Evolutionary conservation across 495 filamentous ascomycete species (phyloP).

Genomic region (Lentithecium fluviatile): DNA sequence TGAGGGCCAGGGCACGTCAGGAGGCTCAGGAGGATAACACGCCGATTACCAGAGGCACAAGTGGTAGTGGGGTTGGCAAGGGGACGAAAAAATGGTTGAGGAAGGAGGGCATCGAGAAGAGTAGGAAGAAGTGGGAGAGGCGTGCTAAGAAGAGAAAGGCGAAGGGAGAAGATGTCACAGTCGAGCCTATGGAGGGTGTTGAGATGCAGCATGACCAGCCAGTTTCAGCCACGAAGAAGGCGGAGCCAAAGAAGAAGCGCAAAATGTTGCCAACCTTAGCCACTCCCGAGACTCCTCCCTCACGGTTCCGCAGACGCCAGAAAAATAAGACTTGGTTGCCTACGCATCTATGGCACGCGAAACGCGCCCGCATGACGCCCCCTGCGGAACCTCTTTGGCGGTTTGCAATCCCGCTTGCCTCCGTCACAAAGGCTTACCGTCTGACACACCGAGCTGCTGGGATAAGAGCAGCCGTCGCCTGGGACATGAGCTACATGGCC

Average conservation of each 20-base stretch:
- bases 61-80: conserved; percentile 66
- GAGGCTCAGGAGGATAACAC: conserved; percentile 95
- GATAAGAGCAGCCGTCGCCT: conserved; percentile 66
- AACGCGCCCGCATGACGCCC: conserved; percentile 81
- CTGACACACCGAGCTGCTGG: conserved; percentile 80
- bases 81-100: conserved; percentile 60
- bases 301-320: conserved; percentile 83
- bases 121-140: conserved; percentile 54
- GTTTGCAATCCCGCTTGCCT: conserved; percentile 78
- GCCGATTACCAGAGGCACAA: conserved; percentile 70
- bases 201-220: not conserved
- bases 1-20: conserved; percentile 65
- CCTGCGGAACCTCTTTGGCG: conserved; percentile 80
- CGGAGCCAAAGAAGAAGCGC: conserved; percentile 3
- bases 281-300: conserved; percentile 60
- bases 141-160: conserved; percentile 21
- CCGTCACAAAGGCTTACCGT: conserved; percentile 85
- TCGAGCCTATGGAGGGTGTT: conserved; percentile 5
- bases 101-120: conserved; percentile 75
- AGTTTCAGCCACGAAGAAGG: not conserved
- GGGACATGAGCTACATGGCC: conserved; percentile 95
- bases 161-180: conserved; percentile 11
- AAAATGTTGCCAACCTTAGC: conserved; percentile 61
- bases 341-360: conserved; percentile 91
- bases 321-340: conserved; percentile 89